Evolutionary conservation across 192 early-diverging fungal species (phyloP), one percentile per base, ranked within the genome.

Genomic region (Chytriomyces sp.): DNA sequence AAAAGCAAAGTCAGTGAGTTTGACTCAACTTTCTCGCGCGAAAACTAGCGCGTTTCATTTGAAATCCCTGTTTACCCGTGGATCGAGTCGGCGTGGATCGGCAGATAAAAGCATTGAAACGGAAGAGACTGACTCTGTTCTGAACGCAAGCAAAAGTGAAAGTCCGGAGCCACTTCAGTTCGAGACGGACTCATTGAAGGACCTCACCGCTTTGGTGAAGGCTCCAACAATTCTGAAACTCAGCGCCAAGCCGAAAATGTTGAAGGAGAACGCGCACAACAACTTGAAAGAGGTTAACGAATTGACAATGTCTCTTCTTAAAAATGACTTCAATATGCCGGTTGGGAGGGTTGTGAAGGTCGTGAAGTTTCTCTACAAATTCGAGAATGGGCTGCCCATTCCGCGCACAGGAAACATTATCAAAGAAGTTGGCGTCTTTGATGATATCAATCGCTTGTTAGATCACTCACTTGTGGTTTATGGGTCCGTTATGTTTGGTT

Each of bases 331-430:
- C 46, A 24, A 45, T 64, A 50, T 79, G 48, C 63, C 78, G 5
- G 43, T 72, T 35, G 8, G 46, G 9, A 46, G 63, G 6, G 11
- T 67, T 23, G 49, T 79, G 5, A 72, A 72, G n/a, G 71, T 64
- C 0, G 28, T 67, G 3, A 45, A 57, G 47, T 72, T 74, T 43
- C 57, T 79, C 1, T 79, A 79, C 65, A 61, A 65, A 16, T 79
- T 79, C 59, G 78, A 79, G 35, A 79, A 79, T 4, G 78, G 71
- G 13, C n/a, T 79, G 16, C 61, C 64, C 16, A 67, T 79, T 44
- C 78, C 78, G 20, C 69, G 78, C 13, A 79, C 78, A 9, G 78
- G 78, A 5, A 43, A 64, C 8, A 50, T 74, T 28, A 47, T 74
- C 11, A 79, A 79, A 47, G 63, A 72, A 20, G n/a, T 67, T 6